Evolutionary conservation across 768 basidiomycete species (phyloP).

Genomic region (Mycena amicta): DNA sequence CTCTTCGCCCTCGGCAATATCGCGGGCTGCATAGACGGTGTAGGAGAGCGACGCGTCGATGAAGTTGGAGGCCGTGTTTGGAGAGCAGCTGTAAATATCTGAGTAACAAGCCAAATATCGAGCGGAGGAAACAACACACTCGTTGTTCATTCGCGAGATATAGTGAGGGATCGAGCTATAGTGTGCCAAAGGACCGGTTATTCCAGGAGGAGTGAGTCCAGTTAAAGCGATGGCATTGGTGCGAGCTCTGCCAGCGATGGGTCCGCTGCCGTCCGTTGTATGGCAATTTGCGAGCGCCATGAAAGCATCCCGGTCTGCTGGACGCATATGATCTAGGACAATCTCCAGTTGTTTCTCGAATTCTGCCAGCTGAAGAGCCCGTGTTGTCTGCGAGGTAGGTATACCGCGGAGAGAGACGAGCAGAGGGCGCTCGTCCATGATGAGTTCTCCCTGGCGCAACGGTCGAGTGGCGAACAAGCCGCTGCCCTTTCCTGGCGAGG

Average conservation of each 20-base stretch:
- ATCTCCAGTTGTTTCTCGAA: neutral
- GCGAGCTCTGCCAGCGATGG: constrained; percentile 7
- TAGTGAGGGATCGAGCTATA: neutral
- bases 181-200: neutral
- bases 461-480: constrained; percentile 20
- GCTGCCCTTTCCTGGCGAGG: constrained; percentile 6
- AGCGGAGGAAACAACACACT: neutral
- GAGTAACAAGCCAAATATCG: neutral
- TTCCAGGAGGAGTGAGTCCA: neutral
- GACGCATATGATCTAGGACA: neutral
- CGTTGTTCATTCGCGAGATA: neutral
- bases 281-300: constrained; percentile 12
- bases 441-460: constrained; percentile 16
- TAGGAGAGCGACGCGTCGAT: constrained; percentile 31
- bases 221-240: constrained; percentile 13
- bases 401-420: constrained; percentile 3
- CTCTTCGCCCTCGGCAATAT: constrained; percentile 37
- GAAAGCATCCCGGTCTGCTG: constrained; percentile 9
- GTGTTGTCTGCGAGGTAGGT: constrained; percentile 11
- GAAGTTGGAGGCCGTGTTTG: constrained; percentile 27
- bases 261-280: neutral
- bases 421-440: constrained; percentile 18
- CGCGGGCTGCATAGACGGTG: constrained; percentile 29
- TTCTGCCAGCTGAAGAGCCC: neutral
- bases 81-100: constrained; percentile 24